Conservation (phyloP, 495 filamentous ascomycete genomes). For the Aspergillus hancockii region DNA sequence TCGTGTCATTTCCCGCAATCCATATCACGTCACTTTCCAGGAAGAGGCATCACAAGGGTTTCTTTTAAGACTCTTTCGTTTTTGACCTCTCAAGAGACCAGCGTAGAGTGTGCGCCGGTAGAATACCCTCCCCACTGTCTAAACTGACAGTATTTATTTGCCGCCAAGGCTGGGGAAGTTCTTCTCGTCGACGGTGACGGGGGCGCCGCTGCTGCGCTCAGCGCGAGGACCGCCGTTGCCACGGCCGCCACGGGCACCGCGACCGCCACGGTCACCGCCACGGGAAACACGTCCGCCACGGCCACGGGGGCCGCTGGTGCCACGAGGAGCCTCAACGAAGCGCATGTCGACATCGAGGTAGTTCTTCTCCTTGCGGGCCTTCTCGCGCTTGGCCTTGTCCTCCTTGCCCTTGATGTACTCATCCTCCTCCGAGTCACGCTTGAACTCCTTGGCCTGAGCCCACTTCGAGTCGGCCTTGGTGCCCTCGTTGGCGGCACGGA, state of each 20-base stretch:
- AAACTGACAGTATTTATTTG: constrained; percentile 35
- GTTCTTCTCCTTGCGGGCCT: constrained; percentile 91
- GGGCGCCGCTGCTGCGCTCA: constrained; percentile 38
- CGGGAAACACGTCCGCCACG: constrained; percentile 57
- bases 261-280: constrained; percentile 46
- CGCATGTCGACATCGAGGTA: constrained; percentile 82
- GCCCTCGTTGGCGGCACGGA: constrained; percentile 90
- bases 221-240: constrained; percentile 36
- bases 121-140: background rate
- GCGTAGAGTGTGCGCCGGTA: background rate
- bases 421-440: constrained; percentile 69
- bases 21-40: constrained; percentile 14
- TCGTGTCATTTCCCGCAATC: constrained; percentile 10
- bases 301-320: constrained; percentile 51
- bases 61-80: constrained; percentile 2
- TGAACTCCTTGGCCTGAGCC: constrained; percentile 77
- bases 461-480: constrained; percentile 85
- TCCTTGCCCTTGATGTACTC: constrained; percentile 72
- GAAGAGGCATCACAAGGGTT: constrained; percentile 11
- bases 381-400: constrained; percentile 82
- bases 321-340: constrained; percentile 62
- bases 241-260: constrained; percentile 45
- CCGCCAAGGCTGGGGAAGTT: constrained; percentile 53
- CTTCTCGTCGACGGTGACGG: constrained; percentile 49
- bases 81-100: background rate